Evolutionary conservation across 192 early-diverging fungal genomes (phyloP).

Genomic region (Irineochytrium annulatum): DNA sequence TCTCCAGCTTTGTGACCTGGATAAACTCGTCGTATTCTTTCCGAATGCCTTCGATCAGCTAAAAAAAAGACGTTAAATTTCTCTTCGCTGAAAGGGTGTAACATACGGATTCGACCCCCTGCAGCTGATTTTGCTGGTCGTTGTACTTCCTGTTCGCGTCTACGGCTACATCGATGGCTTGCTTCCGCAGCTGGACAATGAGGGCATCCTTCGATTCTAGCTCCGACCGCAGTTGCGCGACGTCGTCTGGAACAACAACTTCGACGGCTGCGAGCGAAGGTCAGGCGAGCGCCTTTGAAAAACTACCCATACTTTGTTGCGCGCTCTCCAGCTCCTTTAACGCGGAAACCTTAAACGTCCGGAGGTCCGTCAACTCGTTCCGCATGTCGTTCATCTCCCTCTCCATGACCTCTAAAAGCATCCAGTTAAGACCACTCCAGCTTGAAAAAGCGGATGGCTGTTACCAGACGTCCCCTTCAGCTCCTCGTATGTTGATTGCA

Average conservation of each 20-base stretch:
- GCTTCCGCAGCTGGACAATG: constrained; percentile 27
- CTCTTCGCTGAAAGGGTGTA: constrained; percentile 1
- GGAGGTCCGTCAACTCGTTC: constrained; percentile 14
- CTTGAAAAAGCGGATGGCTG: not conserved
- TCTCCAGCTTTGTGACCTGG: constrained; percentile 52
- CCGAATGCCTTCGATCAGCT: constrained; percentile 52
- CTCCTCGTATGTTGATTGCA: constrained; percentile 33
- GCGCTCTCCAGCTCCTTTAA: constrained; percentile 26
- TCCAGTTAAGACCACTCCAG: not conserved
- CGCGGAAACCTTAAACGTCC: constrained; percentile 2
- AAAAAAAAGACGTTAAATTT: constrained; percentile 1
- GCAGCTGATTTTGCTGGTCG: constrained; percentile 57
- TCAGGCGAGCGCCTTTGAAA: not conserved
- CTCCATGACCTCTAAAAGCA: constrained; percentile 4
- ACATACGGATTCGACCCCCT: constrained; percentile 52
- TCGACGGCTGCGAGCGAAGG: not conserved
- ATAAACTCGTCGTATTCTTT: constrained; percentile 63
- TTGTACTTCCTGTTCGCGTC: constrained; percentile 53
- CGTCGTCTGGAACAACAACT: constrained; percentile 27
- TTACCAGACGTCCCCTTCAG: constrained; percentile 25
- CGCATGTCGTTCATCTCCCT: constrained; percentile 32
- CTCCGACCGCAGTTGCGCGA: constrained; percentile 21
- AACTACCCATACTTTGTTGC: constrained; percentile 9
- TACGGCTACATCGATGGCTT: constrained; percentile 45
- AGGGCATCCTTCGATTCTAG: constrained; percentile 26